A percentile compares a stretch with the other conserved stretches of the same genome.
phyloP scores from a whole-genome alignment of 2,329 filamentous ascomycete genomes.

The Diaporthe citri region DNA sequence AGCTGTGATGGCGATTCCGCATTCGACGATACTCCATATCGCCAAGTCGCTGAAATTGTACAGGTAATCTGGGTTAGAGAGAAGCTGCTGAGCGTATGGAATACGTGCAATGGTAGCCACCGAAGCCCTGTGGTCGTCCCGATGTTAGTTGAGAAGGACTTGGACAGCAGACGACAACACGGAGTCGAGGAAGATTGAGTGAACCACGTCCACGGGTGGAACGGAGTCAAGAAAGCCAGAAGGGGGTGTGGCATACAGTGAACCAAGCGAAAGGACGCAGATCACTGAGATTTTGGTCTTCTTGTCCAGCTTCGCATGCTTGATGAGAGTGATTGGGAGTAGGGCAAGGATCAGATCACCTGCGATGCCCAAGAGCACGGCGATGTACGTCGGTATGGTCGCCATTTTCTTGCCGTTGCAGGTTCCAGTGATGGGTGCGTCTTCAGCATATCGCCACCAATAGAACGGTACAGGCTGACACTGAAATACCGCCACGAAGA shows the following conservation, averaged over 20 bases:
- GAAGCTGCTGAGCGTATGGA: slow-evolving; percentile 55
- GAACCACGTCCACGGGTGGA: neutral
- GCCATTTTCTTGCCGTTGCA: slow-evolving; percentile 50
- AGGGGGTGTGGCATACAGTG: slow-evolving; percentile 50
- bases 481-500: slow-evolving; percentile 54
- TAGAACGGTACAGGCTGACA: slow-evolving; percentile 54
- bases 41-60: slow-evolving; percentile 57
- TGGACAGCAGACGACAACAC: neutral
- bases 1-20: slow-evolving; percentile 55
- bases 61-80: slow-evolving; percentile 52
- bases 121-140: slow-evolving; percentile 49
- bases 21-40: slow-evolving; percentile 60
- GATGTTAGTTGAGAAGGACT: slow-evolving; percentile 24
- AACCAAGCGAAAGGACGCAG: slow-evolving; percentile 49
- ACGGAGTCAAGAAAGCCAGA: neutral
- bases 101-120: slow-evolving; percentile 58
- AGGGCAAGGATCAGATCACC: slow-evolving; percentile 54
- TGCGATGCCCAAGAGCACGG: slow-evolving; percentile 50
- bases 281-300: slow-evolving; percentile 49
- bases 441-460: slow-evolving; percentile 52
- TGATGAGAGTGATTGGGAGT: slow-evolving; percentile 52
- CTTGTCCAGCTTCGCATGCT: slow-evolving; percentile 51
- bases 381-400: slow-evolving; percentile 51
- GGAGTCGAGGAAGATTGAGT: neutral
- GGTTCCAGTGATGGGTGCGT: slow-evolving; percentile 44